Conservation (phyloP, 1,284 basidiomycete genomes). For the Cutaneotrichosporon dermatis region DNA sequence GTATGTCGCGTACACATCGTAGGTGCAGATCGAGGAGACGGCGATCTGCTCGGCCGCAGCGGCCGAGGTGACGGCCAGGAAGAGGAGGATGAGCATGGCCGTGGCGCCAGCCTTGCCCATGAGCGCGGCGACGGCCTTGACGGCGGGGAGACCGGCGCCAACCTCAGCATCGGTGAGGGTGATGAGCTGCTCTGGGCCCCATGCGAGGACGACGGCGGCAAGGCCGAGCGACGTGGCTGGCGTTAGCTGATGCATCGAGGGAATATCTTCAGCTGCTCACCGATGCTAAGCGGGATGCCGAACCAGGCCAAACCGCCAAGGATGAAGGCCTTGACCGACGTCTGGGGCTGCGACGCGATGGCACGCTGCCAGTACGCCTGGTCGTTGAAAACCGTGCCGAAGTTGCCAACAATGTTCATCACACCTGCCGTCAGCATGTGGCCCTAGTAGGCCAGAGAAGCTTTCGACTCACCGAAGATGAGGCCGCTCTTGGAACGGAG, state of each 20-base stretch:
- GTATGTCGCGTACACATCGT: constrained; percentile 64
- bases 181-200: constrained; percentile 53
- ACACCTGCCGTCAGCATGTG: constrained; percentile 86
- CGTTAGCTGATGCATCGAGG: neutral
- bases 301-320: constrained; percentile 87
- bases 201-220: constrained; percentile 67
- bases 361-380: constrained; percentile 66
- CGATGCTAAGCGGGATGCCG: constrained; percentile 66
- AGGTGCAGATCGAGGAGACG: constrained; percentile 69
- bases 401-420: constrained; percentile 61
- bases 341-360: constrained; percentile 74
- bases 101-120: constrained; percentile 69
- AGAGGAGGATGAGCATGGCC: constrained; percentile 45
- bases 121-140: constrained; percentile 64
- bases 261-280: neutral
- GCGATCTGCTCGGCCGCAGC: constrained; percentile 87
- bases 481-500: constrained; percentile 76
- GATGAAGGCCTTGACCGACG: constrained; percentile 82
- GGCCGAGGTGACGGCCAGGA: constrained; percentile 69
- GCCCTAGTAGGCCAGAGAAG: constrained; percentile 32
- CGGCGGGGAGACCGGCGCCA: constrained; percentile 74
- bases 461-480: constrained; percentile 62
- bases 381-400: constrained; percentile 56
- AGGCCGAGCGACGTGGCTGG: constrained; percentile 58
- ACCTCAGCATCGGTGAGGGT: constrained; percentile 62